Base-by-base conservation (phyloP, 108 stramenopile species). In the Asterionellopsis glacialis region DNA sequence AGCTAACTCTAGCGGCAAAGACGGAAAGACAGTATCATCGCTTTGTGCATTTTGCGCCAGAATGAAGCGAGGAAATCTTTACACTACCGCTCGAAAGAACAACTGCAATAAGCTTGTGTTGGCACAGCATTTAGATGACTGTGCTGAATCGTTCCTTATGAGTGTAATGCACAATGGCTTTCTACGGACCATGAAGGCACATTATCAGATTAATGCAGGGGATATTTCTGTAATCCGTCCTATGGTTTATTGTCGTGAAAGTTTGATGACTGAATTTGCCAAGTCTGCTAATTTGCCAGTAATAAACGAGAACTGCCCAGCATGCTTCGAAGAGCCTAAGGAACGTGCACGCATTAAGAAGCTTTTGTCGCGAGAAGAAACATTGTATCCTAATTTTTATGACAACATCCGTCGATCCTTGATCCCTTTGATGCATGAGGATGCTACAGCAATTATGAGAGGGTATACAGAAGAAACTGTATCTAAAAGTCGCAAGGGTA, bases 251-350 rank as follows among this genome's bases (percentile, higher is more conserved):
- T 84, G 87, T 24, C 88, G 98, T 9, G 98, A 99, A 73, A 82
- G 80, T 55, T 67, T 90, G 26, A 94, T 82, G 83, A 90, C 91
- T 38, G 96, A 90, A 44, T 99, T 98, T 77, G 90, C 95, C 9
- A 85, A 75, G 48, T 64, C 75, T 42, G 81, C 84, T 22, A 82
- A 87, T 26, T 73, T 98, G 6, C 97, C 96, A 5, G 77, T 99
- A n/a, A 96, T 99, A 38, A 98, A 98, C 66, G 98, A 99, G 61
- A 99, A 99, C 68, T 99, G 98, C 60, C 98, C 98, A 16, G 98
- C 98, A 12, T 99, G 98, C 73, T 99, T 99, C 65, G 97, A 98
- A 70, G 94, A 97, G 66, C 98, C 98, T 14, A 98, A 98, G 70
- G 98, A 99, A 70, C 73, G 98, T 45, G 94, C 94, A 25, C 82